Percentiles rank a stretch among this genome's conserved stretches.
Conservation (phyloP, 148 eudicot species). For the Drosera capensis region DNA sequence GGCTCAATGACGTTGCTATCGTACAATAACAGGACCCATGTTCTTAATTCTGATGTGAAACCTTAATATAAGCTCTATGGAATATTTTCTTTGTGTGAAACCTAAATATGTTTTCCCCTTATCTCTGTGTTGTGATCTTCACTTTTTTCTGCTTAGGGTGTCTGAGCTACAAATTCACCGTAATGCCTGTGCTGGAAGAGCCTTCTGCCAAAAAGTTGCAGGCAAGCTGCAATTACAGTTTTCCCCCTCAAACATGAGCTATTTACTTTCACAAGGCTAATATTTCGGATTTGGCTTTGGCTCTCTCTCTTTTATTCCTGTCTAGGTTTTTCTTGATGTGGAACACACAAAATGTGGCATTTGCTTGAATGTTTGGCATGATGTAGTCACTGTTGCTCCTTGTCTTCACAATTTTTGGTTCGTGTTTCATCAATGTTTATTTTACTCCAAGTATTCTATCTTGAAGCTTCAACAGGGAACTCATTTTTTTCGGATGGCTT, state of each 20-base stretch:
- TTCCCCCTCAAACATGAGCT: neutral
- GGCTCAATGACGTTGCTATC: too few relatives aligned
- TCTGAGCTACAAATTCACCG: constrained; percentile 45
- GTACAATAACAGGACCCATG: too few relatives aligned
- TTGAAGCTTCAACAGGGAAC: neutral
- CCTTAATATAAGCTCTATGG: too few relatives aligned
- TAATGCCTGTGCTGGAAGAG: constrained; percentile 40
- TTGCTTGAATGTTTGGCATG: constrained; percentile 89
- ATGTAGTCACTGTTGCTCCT: constrained; percentile 89
- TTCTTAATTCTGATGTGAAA: too few relatives aligned
- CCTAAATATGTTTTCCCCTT: too few relatives aligned
- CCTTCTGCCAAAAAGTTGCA: constrained; percentile 26
- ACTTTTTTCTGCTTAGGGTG: constrained; percentile 21
- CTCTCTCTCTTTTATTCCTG: too few relatives aligned
- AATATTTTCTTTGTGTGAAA: too few relatives aligned
- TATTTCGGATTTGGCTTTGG: neutral
- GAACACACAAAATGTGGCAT: constrained; percentile 86
- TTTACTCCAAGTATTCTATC: neutral
- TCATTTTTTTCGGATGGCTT: neutral
- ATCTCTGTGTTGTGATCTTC: too few relatives aligned
- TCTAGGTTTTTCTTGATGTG: constrained; percentile 51
- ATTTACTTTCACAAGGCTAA: neutral
- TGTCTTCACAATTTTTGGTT: constrained; percentile 98
- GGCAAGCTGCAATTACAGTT: constrained; percentile 19
- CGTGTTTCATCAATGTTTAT: constrained; percentile 5